Evolutionary conservation across 371 early-diverging fungal species (phyloP).

Genomic region (Mortierella sp.): DNA sequence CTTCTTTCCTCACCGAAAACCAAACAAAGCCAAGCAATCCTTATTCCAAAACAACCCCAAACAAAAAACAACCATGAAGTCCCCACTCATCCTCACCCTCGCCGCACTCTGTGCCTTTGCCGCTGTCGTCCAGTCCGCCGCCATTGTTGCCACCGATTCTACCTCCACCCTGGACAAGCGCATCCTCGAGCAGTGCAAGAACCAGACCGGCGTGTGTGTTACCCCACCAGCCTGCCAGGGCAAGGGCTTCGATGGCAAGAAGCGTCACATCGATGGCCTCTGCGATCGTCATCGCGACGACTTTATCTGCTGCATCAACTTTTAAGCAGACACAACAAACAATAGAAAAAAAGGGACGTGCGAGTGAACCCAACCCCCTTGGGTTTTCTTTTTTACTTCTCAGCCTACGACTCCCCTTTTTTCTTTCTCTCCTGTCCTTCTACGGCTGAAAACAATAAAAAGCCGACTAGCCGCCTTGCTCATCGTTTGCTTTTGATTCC

Average conservation of each 20-base stretch:
- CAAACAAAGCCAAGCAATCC: too few species aligned
- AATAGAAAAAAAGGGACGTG: not conserved
- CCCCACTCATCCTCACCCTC: not conserved
- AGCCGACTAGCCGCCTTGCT: too few species aligned
- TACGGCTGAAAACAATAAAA: too few species aligned
- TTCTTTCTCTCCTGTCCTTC: too few species aligned
- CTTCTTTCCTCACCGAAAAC: not conserved
- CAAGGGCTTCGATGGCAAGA: not conserved
- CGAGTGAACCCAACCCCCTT: not conserved
- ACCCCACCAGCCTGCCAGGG: not conserved
- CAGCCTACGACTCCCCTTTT: too few species aligned
- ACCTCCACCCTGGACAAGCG: not conserved
- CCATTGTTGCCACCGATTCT: not conserved
- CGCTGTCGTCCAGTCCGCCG: not conserved
- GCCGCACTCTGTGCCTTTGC: not conserved
- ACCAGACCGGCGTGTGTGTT: not conserved
- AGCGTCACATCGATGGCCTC: not conserved
- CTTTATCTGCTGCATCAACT: constrained; percentile 5
- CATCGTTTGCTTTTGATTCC: too few species aligned
- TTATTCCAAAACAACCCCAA: not conserved
- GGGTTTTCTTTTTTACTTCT: too few species aligned
- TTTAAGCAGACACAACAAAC: not conserved
- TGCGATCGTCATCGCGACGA: not conserved
- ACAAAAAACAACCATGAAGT: not conserved
- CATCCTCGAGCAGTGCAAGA: constrained; percentile 10